These are phyloP conservation scores for Tuber melanosporum DNA, from an alignment of 495 filamentous ascomycete species.

Conservation along the genomic window DNA sequence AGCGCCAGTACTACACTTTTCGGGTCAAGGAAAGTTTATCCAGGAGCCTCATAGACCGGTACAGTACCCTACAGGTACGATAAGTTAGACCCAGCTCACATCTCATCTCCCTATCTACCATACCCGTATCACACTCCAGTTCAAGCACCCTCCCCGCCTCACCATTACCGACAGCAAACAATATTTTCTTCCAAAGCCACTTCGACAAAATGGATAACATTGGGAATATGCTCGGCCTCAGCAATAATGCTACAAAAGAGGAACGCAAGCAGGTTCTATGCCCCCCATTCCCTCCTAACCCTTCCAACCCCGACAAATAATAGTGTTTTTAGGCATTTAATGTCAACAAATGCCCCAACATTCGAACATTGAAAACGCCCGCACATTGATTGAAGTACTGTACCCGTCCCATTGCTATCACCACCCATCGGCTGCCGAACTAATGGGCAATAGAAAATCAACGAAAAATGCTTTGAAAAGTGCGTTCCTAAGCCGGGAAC, in stretches of 20 bases:
- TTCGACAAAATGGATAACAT: conserved; percentile 26
- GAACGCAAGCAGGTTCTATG: conserved; percentile 36
- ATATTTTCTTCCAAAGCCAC: neutral
- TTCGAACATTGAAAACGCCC: conserved; percentile 40
- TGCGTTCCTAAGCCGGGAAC: conserved; percentile 80
- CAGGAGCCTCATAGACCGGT: neutral
- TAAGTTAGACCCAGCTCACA: conserved; percentile 14
- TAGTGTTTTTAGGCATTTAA: conserved; percentile 21
- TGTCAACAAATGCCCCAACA: conserved; percentile 36
- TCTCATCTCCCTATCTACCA: conserved; percentile 14
- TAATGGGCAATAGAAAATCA: conserved; percentile 66
- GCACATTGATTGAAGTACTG: conserved; percentile 42
- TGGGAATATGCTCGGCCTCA: conserved; percentile 16
- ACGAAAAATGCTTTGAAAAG: conserved; percentile 91
- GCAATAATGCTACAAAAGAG: conserved; percentile 28
- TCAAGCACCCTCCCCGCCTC: conserved; percentile 7
- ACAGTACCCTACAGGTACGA: neutral
- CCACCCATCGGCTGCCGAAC: neutral
- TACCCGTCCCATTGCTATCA: conserved; percentile 11
- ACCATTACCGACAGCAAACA: neutral
- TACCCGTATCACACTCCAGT: neutral
- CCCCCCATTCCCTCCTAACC: neutral
- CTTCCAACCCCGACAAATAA: neutral
- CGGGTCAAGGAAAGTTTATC: neutral
- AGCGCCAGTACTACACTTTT: neutral